These are phyloP conservation scores for Suillus brevipes DNA, from an alignment of 768 basidiomycete genomes.

Conservation along the genomic window DNA sequence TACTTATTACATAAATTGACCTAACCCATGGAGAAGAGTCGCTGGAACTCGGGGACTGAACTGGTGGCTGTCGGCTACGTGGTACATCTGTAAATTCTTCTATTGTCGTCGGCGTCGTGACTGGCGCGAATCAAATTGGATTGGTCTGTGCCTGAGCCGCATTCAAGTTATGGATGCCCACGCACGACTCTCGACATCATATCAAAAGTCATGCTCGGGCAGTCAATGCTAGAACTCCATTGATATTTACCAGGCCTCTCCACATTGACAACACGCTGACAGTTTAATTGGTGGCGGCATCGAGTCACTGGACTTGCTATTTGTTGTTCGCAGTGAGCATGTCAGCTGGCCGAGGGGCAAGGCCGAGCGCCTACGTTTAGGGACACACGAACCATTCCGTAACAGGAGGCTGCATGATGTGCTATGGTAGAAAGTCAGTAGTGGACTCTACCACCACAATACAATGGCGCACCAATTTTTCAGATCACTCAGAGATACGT, in stretches of 20 bases:
- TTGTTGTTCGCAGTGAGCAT: too few relatives aligned
- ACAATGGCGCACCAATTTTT: not conserved
- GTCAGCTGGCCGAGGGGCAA: not conserved
- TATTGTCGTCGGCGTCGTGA: not conserved
- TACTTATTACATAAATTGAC: not conserved
- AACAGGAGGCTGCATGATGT: not conserved
- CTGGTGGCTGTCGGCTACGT: not conserved
- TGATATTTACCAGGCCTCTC: not conserved
- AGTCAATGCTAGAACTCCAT: not conserved
- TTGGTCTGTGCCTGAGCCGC: not conserved
- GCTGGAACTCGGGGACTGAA: not conserved
- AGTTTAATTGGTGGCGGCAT: not conserved
- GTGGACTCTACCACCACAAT: not conserved
- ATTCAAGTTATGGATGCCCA: not conserved
- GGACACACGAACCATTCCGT: too few relatives aligned
- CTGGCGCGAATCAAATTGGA: not conserved
- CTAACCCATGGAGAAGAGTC: not conserved
- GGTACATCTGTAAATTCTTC: not conserved
- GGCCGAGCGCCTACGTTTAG: not conserved
- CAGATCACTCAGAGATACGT: not conserved
- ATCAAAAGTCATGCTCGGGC: not conserved
- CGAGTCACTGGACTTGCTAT: not conserved
- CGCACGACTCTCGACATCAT: too few relatives aligned
- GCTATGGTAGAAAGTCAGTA: not conserved
- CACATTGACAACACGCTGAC: not conserved